phyloP scores from a whole-genome alignment of 805 yeast species.

The Wickerhamomyces rabaulensis region DNA sequence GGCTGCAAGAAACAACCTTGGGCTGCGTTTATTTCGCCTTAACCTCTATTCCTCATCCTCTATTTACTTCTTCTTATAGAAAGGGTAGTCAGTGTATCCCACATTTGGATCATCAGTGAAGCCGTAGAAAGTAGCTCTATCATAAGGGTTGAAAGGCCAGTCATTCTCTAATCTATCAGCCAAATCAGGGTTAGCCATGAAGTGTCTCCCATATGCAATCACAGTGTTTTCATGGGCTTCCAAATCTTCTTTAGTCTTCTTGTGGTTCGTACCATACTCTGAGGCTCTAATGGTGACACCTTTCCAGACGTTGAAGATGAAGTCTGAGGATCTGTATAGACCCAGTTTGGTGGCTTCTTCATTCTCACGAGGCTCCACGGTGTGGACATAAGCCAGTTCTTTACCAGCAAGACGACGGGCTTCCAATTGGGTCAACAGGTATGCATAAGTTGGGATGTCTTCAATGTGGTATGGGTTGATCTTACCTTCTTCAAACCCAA shows the following conservation, averaged over 20 bases:
- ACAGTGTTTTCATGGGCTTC: not conserved
- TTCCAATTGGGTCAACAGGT: conserved; percentile 37
- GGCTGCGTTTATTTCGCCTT: too few relatives aligned
- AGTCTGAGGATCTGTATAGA: not conserved
- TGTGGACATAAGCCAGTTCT: conserved; percentile 35
- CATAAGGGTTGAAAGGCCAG: conserved; percentile 25
- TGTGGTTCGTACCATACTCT: conserved; percentile 7
- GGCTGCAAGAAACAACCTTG: too few relatives aligned
- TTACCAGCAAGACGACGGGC: conserved; percentile 30
- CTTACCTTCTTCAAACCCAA: conserved; percentile 32
- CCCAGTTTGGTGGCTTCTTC: conserved; percentile 20
- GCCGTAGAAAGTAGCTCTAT: conserved; percentile 17
- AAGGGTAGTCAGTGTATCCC: not conserved
- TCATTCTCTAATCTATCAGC: conserved; percentile 33
- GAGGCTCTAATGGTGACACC: conserved; percentile 30
- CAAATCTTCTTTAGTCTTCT: conserved; percentile 1
- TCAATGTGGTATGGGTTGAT: not conserved
- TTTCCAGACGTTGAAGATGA: conserved; percentile 34
- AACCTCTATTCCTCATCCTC: too few relatives aligned
- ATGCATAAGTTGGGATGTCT: conserved; percentile 31
- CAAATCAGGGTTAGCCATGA: conserved; percentile 42
- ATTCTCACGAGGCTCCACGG: conserved; percentile 37
- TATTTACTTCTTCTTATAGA: not conserved
- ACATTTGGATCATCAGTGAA: not conserved
- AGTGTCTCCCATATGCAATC: conserved; percentile 38